phyloP scores from a whole-genome alignment of 106 monocot species.

The Hemerocallis citrina region DNA sequence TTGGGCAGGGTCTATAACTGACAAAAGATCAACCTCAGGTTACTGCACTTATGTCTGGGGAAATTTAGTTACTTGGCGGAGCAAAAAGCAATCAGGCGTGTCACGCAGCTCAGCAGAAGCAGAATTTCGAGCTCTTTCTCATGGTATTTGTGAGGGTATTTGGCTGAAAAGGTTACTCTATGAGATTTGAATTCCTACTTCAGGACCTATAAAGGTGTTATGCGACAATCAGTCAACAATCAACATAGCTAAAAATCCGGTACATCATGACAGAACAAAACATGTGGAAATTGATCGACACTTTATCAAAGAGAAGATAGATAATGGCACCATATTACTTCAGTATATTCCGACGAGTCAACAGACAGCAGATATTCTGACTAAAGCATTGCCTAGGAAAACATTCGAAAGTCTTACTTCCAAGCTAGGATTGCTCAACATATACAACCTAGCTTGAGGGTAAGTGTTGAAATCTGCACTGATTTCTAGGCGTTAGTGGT shows the following conservation, averaged over 20 bases:
- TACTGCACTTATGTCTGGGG: too few species aligned
- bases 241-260: conserved; percentile 16
- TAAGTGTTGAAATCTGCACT: too few species aligned
- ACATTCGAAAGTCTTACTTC: neutral
- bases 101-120: conserved; percentile 12
- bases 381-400: neutral
- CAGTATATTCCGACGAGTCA: too few species aligned
- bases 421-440: conserved; percentile 2
- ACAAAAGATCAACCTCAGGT: too few species aligned
- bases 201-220: neutral
- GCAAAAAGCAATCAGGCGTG: conserved; percentile 16
- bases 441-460: neutral
- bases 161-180: neutral
- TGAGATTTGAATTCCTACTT: neutral
- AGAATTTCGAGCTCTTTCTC: conserved; percentile 10
- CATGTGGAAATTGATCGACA: too few species aligned
- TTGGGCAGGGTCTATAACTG: too few species aligned
- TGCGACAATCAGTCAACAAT: conserved; percentile 17
- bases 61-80: too few species aligned
- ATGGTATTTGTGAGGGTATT: too few species aligned
- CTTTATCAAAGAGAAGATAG: too few species aligned
- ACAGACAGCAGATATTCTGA: neutral
- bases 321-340: too few species aligned
- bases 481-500: too few species aligned
- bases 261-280: conserved; percentile 24